These are phyloP conservation scores for Pseudognaphalium luteoalbum DNA, from an alignment of 129 eudicot genomes.

Conservation along the genomic window DNA sequence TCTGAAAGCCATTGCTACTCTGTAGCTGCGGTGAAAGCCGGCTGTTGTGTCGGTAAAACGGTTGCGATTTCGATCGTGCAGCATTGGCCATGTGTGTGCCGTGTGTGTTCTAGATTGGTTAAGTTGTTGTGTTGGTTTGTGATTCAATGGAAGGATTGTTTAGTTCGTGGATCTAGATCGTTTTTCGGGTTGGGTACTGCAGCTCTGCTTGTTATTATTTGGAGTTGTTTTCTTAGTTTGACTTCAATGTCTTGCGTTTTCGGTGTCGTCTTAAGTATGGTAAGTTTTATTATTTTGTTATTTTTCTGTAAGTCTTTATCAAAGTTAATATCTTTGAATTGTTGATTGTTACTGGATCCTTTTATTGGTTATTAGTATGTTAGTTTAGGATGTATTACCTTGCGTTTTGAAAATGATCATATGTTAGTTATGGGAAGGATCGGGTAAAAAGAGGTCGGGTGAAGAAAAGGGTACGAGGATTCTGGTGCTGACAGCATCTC, in stretches of 20 bases:
- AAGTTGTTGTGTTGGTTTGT: conserved; percentile 41
- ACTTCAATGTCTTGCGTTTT: conserved; percentile 84
- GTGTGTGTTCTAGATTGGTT: conserved; percentile 56
- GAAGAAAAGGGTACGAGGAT: too few relatives aligned
- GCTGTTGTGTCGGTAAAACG: conserved; percentile 46
- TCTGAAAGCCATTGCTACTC: conserved; percentile 60
- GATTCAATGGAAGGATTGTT: conserved; percentile 66
- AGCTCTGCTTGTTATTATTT: conserved; percentile 77
- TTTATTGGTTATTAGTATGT: not conserved
- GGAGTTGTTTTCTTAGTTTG: conserved; percentile 93
- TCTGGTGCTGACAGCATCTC: too few relatives aligned
- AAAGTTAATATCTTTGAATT: too few relatives aligned
- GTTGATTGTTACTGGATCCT: not conserved
- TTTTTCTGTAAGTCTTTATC: not conserved
- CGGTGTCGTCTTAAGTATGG: conserved; percentile 79
- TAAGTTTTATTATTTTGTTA: conserved; percentile 31
- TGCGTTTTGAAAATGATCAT: not conserved
- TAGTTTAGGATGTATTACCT: too few relatives aligned
- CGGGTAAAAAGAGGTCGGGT: too few relatives aligned
- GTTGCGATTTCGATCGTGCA: conserved; percentile 60
- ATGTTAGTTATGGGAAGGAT: not conserved
- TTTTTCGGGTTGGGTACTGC: conserved; percentile 65
- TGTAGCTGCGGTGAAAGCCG: conserved; percentile 31
- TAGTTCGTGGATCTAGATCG: conserved; percentile 59
- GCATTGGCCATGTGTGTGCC: conserved; percentile 87